Evolutionary conservation across 169 alveolate species (phyloP).

Genomic region (Eimeria tenella): DNA sequence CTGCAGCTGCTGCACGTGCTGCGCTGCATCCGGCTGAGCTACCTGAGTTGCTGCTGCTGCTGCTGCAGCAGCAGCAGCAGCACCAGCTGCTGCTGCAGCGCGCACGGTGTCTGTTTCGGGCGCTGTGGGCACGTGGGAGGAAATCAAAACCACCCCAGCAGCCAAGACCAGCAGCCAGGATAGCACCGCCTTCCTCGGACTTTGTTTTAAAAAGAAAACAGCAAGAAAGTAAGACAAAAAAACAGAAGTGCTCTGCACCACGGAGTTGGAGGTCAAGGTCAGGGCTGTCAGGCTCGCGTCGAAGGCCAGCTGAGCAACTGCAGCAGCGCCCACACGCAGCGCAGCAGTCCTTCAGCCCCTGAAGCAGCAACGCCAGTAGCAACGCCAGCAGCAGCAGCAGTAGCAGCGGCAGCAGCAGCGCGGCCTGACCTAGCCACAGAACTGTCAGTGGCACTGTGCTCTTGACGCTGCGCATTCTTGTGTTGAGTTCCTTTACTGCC

Average conservation of each 20-base stretch:
- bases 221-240: constrained; percentile 11
- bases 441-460: not conserved
- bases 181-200: not conserved
- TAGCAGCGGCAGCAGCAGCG: constrained; percentile 6
- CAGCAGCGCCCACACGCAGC: constrained; percentile 1
- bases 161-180: not conserved
- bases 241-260: not conserved
- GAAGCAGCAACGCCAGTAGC: not conserved
- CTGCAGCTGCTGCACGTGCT: not conserved
- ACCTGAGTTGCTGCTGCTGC: not conserved
- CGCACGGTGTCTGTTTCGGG: not conserved
- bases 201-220: not conserved
- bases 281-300: constrained; percentile 2
- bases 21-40: not conserved
- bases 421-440: not conserved
- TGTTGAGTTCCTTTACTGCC: not conserved
- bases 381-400: constrained; percentile 24
- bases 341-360: not conserved
- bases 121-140: constrained; percentile 23
- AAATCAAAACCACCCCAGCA: not conserved
- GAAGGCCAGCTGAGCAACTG: constrained; percentile 14
- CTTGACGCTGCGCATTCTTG: constrained; percentile 8
- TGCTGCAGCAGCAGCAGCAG: not conserved
- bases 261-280: constrained; percentile 2
- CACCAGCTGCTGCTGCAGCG: not conserved